A percentile compares a stretch with the other conserved stretches of the same genome.
Conservation (phyloP, 78 protist genomes). For the Capsaspora owczarzaki region DNA sequence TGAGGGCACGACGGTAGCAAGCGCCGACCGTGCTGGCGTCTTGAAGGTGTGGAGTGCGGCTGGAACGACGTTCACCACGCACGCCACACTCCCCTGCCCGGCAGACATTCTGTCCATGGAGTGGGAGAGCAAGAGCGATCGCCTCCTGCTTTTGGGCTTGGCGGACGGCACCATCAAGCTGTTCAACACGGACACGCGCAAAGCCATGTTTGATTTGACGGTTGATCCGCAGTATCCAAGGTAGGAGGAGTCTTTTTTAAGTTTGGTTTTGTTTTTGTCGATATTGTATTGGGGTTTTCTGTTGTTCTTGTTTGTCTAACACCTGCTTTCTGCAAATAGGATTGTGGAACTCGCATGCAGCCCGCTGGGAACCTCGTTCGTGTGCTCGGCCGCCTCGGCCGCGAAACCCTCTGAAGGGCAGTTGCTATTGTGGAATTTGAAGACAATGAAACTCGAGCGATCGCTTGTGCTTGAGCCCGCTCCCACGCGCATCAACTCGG, state of each 20-base stretch:
- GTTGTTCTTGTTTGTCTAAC: neutral
- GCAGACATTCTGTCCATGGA: too few species aligned
- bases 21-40: too few species aligned
- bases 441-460: constrained; percentile 1
- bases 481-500: constrained; percentile 4
- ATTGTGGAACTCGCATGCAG: neutral
- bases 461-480: neutral
- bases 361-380: neutral
- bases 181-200: neutral
- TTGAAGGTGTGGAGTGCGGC: too few species aligned
- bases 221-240: neutral
- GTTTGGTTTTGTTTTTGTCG: too few species aligned
- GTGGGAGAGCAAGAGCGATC: too few species aligned
- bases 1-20: too few species aligned
- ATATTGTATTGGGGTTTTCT: too few species aligned
- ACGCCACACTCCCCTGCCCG: too few species aligned
- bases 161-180: neutral
- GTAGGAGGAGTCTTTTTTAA: neutral
- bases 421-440: neutral
- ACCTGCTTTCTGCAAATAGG: neutral
- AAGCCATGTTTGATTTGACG: neutral
- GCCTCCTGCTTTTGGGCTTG: neutral
- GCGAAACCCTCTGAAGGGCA: constrained; percentile 1
- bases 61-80: too few species aligned
- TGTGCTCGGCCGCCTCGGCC: neutral